Conservation (phyloP, 2,329 filamentous ascomycete genomes). For the Huntiella omanensis region DNA sequence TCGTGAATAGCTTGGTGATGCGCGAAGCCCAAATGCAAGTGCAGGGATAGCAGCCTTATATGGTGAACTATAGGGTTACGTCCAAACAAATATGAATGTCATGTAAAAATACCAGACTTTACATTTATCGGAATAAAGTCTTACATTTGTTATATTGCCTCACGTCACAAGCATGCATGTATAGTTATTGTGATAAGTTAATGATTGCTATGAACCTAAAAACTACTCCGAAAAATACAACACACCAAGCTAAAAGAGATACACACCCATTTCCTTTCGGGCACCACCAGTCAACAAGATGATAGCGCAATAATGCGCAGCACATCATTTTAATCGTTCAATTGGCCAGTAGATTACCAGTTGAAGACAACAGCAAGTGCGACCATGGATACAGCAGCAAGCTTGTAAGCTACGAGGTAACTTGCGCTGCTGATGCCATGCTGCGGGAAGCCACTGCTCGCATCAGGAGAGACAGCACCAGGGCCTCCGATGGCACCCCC, state of each 20-base stretch:
- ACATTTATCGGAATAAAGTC: background rate
- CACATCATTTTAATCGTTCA: too few species aligned
- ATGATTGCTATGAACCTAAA: background rate
- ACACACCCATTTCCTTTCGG: background rate
- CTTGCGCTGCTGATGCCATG: background rate
- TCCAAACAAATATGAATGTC: too few species aligned
- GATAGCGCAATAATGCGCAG: too few species aligned
- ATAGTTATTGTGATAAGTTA: background rate
- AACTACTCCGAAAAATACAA: background rate
- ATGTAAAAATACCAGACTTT: too few species aligned
- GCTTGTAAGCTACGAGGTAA: background rate
- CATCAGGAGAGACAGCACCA: background rate
- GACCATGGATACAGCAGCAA: background rate
- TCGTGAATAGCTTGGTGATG: too few species aligned
- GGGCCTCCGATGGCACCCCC: background rate
- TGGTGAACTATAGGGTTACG: too few species aligned
- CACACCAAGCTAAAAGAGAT: background rate
- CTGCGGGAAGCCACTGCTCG: background rate
- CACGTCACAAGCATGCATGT: too few species aligned
- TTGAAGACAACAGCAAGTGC: too few species aligned
- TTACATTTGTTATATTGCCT: background rate
- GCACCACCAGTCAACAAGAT: too few species aligned
- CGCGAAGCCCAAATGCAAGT: too few species aligned
- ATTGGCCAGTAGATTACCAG: too few species aligned
- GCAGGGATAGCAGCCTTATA: too few species aligned